Evolutionary conservation across 2,329 filamentous ascomycete species (phyloP), one percentile per base, ranked within the genome.

Genomic region (Xylaria sp.): DNA sequence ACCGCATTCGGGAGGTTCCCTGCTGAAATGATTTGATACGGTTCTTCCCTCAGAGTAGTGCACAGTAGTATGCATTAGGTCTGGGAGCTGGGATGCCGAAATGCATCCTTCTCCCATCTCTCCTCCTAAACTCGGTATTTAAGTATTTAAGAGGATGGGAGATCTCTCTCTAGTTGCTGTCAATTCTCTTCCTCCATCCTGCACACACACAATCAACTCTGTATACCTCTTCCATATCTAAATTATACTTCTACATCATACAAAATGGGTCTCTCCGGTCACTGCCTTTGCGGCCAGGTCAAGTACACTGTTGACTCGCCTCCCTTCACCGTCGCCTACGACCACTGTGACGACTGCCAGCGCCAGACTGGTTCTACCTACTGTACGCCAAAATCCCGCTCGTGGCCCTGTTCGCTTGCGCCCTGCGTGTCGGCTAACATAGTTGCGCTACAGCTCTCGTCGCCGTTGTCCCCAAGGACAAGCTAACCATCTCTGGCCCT

Each of bases 321-420:
- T 3, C 73, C 73, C 48, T 60, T 71, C 64, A 71, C 75, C 62
- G 78, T 84, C 53, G 87, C 83, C 66, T 90, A 90, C 74, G 89
- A 90, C 73, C 87, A 90, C 80, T 90, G 87, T 71, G 87, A 90
- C 72, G 87, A 90, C 77, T 90, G 87, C 82, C 87, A 90, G 77
- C 86, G 87, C 72, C 87, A 90, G 78, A 84, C 78, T 52, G 87
- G 87, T 66, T 89, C 86, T 17, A 89, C 87, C 60, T 90, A 90
- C 76, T 90, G 85, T 87, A 76, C 65, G 83, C 73, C 48, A 19
- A 51, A 19, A 41, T 31, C 46, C 40, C 51, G 15, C 25, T 31
- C n/a, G 17, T 43, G 17, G 40, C 31, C 15, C 17, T 21, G 10
- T 6, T 43, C 17, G 23, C 13, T 10, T 31, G 23, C 19, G n/a